phyloP scores from a whole-genome alignment of 169 alveolate species.

The Plasmodium inui region DNA sequence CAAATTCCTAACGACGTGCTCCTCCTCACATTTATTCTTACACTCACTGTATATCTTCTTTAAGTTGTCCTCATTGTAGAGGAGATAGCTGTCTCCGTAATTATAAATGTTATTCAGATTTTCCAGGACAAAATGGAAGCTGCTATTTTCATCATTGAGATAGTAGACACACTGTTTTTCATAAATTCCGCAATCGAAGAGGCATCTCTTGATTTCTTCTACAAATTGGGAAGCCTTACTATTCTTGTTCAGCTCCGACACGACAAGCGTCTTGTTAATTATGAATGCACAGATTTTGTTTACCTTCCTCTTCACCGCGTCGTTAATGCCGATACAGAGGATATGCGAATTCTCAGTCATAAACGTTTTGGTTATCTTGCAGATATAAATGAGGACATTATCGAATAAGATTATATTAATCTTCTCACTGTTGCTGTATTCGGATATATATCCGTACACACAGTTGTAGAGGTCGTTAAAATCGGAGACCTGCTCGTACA shows the following conservation, averaged over 20 bases:
- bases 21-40: slow-evolving; percentile 66
- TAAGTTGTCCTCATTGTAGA: slow-evolving; percentile 54
- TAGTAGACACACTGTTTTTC: slow-evolving; percentile 65
- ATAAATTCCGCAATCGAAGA: slow-evolving; percentile 67
- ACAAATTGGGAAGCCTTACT: slow-evolving; percentile 35
- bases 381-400: slow-evolving; percentile 55
- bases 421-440: slow-evolving; percentile 46
- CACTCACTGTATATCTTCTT: slow-evolving; percentile 68
- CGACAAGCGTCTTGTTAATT: slow-evolving; percentile 35
- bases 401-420: slow-evolving; percentile 46
- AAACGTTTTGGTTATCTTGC: slow-evolving; percentile 64
- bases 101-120: slow-evolving; percentile 64
- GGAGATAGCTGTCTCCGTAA: slow-evolving; percentile 52
- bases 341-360: slow-evolving; percentile 64
- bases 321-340: slow-evolving; percentile 67
- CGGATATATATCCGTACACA: slow-evolving; percentile 43
- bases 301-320: slow-evolving; percentile 44
- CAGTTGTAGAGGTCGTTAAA: slow-evolving; percentile 64
- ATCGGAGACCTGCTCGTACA: slow-evolving; percentile 70
- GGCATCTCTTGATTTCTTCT: slow-evolving; percentile 61
- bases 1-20: slow-evolving; percentile 39
- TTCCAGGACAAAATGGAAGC: slow-evolving; percentile 28
- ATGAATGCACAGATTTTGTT: slow-evolving; percentile 57
- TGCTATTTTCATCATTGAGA: slow-evolving; percentile 55
- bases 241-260: slow-evolving; percentile 57